Evolutionary conservation across 2,329 filamentous ascomycete genomes (phyloP), one percentile per base, ranked within the genome.

Genomic region (Gliomastix tumulicola): DNA sequence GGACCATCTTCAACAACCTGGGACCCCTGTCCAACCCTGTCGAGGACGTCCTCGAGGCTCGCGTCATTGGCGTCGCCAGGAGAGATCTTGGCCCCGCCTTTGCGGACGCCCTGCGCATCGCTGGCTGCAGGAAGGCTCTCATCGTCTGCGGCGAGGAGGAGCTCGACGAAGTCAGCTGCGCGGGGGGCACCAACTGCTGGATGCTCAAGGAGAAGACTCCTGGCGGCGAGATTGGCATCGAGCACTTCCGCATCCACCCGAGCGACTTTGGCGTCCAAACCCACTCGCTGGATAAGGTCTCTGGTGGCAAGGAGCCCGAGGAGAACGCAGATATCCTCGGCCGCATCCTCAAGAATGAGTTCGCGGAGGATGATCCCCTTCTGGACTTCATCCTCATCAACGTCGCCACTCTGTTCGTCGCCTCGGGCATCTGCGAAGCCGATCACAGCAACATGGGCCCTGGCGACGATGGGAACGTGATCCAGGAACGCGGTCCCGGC

Each of bases 1-100:
- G 92, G 50, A 98, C 92, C 3, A 90, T 98, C 48, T 98, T 98
- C 78, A 98, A 98, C 63, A 77, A 98, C 13, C 75, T 98, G 34
- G 92, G 92, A 0, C 92, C 92, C 0, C 70, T 98, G 20, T 84
- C 88, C 32, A 97, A 97, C 60, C 92, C 92, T 0, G 76, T 94
- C 15, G 86, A 96, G 51, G 78, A 81, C 49, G 60, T 76, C 23
- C 77, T 98, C 41, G 92, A 98, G 65, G 88, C 89, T 11, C 80
- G 92, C 21, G 77, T 98, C 40, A 78, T 98, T n/a, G 92, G 92
- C 42, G 90, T 98, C 20, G 90, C 89, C 13, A 79, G 92, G 43
- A 77, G 82, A 53, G 85, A 88, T 48, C 79, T 98, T 16, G 92
- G 90, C 2, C 83, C 82, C 3, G 83, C 94, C 8, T 98, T 96